phyloP scores from a whole-genome alignment of 2,329 filamentous ascomycete species.

The Xylaria digitata region DNA sequence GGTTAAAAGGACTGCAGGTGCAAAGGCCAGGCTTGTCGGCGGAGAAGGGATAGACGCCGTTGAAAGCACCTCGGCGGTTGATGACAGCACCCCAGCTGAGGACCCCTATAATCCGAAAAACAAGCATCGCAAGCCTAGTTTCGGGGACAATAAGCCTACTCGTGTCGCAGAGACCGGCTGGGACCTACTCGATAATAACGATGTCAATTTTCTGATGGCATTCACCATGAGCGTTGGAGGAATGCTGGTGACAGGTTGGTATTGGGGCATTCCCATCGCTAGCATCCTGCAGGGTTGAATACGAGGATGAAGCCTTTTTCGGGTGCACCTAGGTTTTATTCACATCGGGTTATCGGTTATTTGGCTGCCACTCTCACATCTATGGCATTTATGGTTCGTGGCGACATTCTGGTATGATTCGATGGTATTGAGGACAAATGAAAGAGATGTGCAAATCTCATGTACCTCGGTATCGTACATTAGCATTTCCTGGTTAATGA shows the following conservation, averaged over 20 bases:
- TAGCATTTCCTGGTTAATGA: not conserved
- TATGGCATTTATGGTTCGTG: conserved; percentile 2
- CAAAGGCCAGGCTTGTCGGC: conserved; percentile 56
- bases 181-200: conserved; percentile 92
- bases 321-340: not conserved
- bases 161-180: conserved; percentile 72
- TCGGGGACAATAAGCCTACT: conserved; percentile 68
- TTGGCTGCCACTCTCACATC: not conserved
- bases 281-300: conserved; percentile 52
- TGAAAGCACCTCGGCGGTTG: conserved; percentile 52
- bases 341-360: not conserved
- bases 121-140: conserved; percentile 63
- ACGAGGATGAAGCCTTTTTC: not conserved
- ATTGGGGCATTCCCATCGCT: conserved; percentile 67
- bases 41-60: conserved; percentile 59
- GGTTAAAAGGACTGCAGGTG: conserved; percentile 52
- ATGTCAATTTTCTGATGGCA: conserved; percentile 94
- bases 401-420: not conserved
- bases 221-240: conserved; percentile 80
- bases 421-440: conserved; percentile 2
- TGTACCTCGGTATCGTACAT: conserved; percentile 1
- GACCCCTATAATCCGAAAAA: conserved; percentile 62
- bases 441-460: not conserved
- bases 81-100: conserved; percentile 52
- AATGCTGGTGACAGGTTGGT: conserved; percentile 73